phyloP scores from a whole-genome alignment of 805 yeast genomes.

The Grigorovia humatica region DNA sequence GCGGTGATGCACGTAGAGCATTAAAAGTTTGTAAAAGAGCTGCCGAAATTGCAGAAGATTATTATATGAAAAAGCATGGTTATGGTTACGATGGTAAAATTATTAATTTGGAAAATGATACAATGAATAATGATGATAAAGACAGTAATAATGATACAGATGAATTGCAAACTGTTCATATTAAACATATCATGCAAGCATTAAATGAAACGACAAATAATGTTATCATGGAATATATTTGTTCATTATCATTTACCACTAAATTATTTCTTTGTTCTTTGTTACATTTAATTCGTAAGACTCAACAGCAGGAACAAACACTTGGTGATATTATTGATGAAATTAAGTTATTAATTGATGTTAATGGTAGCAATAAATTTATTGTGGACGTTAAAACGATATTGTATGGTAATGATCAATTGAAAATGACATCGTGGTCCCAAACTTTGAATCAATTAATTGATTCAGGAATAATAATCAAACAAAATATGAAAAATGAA shows the following conservation, averaged over 20 bases:
- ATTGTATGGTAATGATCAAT: conserved; percentile 14
- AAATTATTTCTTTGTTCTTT: conserved; percentile 67
- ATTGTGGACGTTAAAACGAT: conserved; percentile 26
- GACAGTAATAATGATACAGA: conserved; percentile 10
- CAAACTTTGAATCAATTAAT: conserved; percentile 56
- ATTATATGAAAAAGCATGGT: conserved; percentile 34
- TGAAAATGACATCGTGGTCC: conserved; percentile 45
- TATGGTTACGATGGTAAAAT: conserved; percentile 20
- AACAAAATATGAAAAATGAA: conserved; percentile 60
- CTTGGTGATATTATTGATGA: conserved; percentile 77
- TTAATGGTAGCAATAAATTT: conserved; percentile 27
- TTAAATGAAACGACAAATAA: conserved; percentile 69
- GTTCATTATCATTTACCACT: conserved; percentile 51
- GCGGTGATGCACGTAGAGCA: conserved; percentile 96
- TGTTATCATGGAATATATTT: conserved; percentile 52
- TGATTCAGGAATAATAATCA: conserved; percentile 68
- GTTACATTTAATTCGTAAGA: conserved; percentile 50
- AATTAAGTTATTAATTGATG: conserved; percentile 42
- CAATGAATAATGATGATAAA: conserved; percentile 11
- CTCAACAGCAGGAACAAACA: conserved; percentile 59
- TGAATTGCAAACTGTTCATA: conserved; percentile 47
- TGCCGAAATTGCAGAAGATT: conserved; percentile 72
- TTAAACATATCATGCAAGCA: conserved; percentile 69
- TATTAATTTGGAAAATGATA: conserved; percentile 2
- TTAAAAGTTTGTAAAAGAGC: conserved; percentile 81